Evolutionary conservation across 2,329 filamentous ascomycete genomes (phyloP).

Genomic region (Talaromyces albobiverticillius): DNA sequence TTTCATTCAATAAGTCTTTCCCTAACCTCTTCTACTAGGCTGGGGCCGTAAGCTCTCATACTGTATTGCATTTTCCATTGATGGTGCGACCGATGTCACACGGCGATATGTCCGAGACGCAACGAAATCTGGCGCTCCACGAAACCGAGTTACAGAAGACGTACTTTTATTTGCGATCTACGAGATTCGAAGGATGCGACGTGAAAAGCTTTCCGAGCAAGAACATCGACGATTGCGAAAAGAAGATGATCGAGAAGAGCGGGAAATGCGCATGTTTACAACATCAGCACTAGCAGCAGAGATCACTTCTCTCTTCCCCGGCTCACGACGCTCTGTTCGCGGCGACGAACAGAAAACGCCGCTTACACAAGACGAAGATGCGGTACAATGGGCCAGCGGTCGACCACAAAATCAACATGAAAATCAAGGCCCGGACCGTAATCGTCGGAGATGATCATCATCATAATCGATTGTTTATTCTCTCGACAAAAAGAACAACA

Average conservation of each 20-base stretch:
- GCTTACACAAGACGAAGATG: slow-evolving; percentile 32
- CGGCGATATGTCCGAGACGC: slow-evolving; percentile 59
- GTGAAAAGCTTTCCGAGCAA: slow-evolving; percentile 74
- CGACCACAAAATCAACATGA: slow-evolving; percentile 22
- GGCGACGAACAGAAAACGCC: slow-evolving; percentile 43
- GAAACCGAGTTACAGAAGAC: slow-evolving; percentile 79
- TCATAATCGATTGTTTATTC: neutral
- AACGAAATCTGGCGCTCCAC: slow-evolving; percentile 61
- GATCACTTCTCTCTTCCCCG: slow-evolving; percentile 26
- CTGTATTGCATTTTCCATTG: slow-evolving; percentile 92
- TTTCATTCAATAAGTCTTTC: slow-evolving; percentile 6
- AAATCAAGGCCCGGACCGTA: slow-evolving; percentile 3
- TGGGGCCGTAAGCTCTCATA: slow-evolving; percentile 98
- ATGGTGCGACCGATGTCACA: slow-evolving; percentile 70
- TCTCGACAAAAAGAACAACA: neutral
- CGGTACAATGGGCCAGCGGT: slow-evolving; percentile 31
- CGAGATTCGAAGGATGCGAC: slow-evolving; percentile 82
- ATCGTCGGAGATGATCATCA: neutral
- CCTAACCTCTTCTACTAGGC: slow-evolving; percentile 43
- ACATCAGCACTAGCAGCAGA: slow-evolving; percentile 45
- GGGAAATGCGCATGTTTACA: slow-evolving; percentile 45
- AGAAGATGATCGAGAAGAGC: slow-evolving; percentile 50
- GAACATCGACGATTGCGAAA: slow-evolving; percentile 57
- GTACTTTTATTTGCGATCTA: slow-evolving; percentile 88
- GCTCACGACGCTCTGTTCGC: slow-evolving; percentile 38